A percentile compares a stretch with the other conserved stretches of the same genome.
These are phyloP conservation scores for Umbilicus rupestris DNA, from an alignment of 164 flowering plant genomes.

Conservation along the genomic window DNA sequence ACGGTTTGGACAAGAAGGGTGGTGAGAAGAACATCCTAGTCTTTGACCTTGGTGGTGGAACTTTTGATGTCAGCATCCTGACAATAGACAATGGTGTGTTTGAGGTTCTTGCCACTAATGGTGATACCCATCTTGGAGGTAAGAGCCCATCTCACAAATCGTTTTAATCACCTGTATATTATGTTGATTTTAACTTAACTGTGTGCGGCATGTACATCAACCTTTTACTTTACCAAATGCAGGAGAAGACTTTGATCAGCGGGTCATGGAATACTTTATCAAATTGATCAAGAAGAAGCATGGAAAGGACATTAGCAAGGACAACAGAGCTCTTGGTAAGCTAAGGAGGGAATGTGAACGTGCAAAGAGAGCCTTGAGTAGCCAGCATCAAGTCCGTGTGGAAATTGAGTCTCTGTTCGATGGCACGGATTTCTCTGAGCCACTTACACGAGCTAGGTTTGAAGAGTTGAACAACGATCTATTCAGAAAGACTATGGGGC, in stretches of 20 bases:
- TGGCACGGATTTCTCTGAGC: constrained; percentile 31
- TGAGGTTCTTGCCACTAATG: constrained; percentile 33
- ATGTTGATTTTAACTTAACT: neutral
- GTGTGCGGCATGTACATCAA: neutral
- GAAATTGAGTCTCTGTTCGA: constrained; percentile 30
- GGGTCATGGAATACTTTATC: constrained; percentile 30
- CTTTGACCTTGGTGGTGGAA: constrained; percentile 36
- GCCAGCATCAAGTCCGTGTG: constrained; percentile 29
- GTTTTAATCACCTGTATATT: neutral
- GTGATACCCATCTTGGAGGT: constrained; percentile 35
- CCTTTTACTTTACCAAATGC: neutral
- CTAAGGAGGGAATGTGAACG: constrained; percentile 31
- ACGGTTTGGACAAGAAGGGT: constrained; percentile 31
- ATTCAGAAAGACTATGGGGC: constrained; percentile 28
- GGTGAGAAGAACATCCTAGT: constrained; percentile 34
- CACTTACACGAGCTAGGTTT: constrained; percentile 28
- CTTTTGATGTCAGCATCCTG: constrained; percentile 32
- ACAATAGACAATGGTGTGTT: constrained; percentile 32
- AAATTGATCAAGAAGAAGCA: constrained; percentile 35
- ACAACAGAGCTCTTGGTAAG: constrained; percentile 28
- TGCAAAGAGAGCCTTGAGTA: constrained; percentile 31
- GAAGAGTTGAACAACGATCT: constrained; percentile 31
- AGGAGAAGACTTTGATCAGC: constrained; percentile 34
- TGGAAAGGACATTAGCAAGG: constrained; percentile 32
- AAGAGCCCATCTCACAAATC: neutral